Conservation (phyloP, 2,329 filamentous ascomycete genomes). For the Colletotrichum sansevieriae region DNA sequence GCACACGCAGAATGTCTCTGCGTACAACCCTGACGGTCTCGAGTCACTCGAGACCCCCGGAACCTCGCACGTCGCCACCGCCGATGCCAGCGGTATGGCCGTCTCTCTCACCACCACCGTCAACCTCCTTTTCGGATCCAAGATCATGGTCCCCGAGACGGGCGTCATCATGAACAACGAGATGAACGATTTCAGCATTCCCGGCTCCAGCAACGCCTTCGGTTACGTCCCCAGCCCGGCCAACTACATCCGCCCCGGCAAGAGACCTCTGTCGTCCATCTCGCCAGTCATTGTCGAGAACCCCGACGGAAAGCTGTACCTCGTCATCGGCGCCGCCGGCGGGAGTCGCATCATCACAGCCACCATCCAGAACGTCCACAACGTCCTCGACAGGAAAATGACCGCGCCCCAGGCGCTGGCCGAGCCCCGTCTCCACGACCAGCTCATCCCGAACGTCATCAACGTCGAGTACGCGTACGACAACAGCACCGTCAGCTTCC, state of each 20-base stretch:
- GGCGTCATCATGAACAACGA: constrained; percentile 79
- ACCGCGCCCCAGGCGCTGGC: constrained; percentile 73
- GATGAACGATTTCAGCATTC: constrained; percentile 83
- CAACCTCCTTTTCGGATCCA: constrained; percentile 84
- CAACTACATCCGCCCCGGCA: constrained; percentile 82
- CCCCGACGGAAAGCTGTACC: constrained; percentile 75
- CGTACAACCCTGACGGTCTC: constrained; percentile 60
- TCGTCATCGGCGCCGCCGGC: constrained; percentile 82
- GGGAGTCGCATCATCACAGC: constrained; percentile 88
- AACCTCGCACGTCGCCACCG: constrained; percentile 75
- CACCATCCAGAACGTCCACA: constrained; percentile 81
- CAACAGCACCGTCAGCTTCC: constrained; percentile 74
- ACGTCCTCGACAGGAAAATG: constrained; percentile 77
- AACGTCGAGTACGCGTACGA: constrained; percentile 81
- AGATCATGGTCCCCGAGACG: constrained; percentile 83
- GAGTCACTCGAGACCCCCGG: constrained; percentile 72
- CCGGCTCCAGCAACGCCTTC: constrained; percentile 77
- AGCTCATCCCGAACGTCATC: constrained; percentile 78
- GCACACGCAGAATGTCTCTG: constrained; percentile 54
- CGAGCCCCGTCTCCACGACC: constrained; percentile 82
- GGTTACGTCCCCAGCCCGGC: constrained; percentile 80
- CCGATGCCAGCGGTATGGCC: constrained; percentile 78
- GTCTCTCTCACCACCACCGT: constrained; percentile 85
- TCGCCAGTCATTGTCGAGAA: constrained; percentile 82
- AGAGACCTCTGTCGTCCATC: constrained; percentile 84